These are phyloP conservation scores for Thamnidium elegans DNA, from an alignment of 192 early-diverging fungal species.

Conservation along the genomic window DNA sequence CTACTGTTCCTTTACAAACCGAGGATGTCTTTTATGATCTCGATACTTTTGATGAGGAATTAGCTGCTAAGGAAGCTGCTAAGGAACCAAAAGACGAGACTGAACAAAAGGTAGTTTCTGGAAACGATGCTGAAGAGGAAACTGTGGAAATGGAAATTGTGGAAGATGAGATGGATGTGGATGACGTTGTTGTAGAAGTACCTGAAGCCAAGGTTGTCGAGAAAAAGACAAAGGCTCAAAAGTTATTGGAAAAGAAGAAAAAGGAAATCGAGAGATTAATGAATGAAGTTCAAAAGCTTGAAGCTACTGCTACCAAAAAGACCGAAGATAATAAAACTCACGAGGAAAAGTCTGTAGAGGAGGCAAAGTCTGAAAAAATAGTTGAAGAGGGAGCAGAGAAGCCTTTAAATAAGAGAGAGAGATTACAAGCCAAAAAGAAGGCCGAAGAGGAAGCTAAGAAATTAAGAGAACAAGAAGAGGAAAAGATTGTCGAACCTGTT, in stretches of 20 bases:
- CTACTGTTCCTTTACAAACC: conserved; percentile 45
- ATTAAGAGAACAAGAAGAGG: conserved; percentile 2
- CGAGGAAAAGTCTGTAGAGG: conserved; percentile 26
- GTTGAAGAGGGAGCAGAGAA: conserved; percentile 34
- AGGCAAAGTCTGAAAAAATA: conserved; percentile 13
- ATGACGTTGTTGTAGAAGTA: not conserved
- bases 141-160: not conserved
- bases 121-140: conserved; percentile 1
- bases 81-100: not conserved
- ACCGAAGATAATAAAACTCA: conserved; percentile 78
- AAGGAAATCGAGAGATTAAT: conserved; percentile 15
- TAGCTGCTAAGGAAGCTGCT: conserved; percentile 11
- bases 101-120: not conserved
- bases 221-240: conserved; percentile 22
- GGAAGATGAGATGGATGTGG: not conserved
- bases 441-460: conserved; percentile 26
- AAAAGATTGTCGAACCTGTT: conserved; percentile 9
- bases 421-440: conserved; percentile 21
- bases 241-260: conserved; percentile 12
- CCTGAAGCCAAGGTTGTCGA: conserved; percentile 2
- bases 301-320: not conserved
- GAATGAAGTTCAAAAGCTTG: conserved; percentile 8
- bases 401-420: conserved; percentile 27
- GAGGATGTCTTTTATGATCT: conserved; percentile 66
- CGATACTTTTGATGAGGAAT: conserved; percentile 77